Conservation (phyloP, 768 basidiomycete genomes). For the Lactarius tabidus region DNA sequence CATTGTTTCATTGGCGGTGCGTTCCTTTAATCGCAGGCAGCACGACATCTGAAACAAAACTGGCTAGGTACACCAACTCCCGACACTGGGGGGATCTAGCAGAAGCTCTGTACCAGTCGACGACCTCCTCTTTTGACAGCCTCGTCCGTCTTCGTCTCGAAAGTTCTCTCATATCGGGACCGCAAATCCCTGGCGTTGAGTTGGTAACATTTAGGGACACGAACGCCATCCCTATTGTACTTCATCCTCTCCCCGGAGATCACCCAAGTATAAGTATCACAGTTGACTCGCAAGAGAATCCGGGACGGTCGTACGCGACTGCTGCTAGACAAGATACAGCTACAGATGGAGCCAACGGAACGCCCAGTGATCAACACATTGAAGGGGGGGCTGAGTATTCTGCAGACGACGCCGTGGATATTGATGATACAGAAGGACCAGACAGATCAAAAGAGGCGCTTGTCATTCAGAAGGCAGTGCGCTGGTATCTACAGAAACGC, state of each 20-base stretch:
- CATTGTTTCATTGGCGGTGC: conserved; percentile 5
- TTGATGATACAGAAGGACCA: not conserved
- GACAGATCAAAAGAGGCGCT: conserved; percentile 6
- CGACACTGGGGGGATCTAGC: not conserved
- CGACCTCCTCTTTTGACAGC: conserved; percentile 1
- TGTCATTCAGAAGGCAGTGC: conserved; percentile 10
- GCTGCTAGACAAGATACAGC: not conserved
- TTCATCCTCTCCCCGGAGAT: not conserved
- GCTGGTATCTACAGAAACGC: not conserved
- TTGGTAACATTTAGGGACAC: not conserved
- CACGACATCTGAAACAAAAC: not conserved
- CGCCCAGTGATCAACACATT: not conserved
- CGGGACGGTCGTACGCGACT: not conserved
- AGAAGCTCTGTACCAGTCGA: conserved; percentile 7
- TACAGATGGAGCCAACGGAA: not conserved
- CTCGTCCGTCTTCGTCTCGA: conserved; percentile 7
- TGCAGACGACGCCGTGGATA: not conserved
- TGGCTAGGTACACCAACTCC: conserved; percentile 8
- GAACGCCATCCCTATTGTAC: not conserved
- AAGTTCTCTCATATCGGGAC: not conserved
- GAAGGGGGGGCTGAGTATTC: conserved; percentile 4
- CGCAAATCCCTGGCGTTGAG: not conserved
- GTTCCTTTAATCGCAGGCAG: not conserved
- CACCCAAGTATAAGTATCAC: not conserved
- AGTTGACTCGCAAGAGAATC: not conserved